A percentile compares a stretch with the other conserved stretches of the same genome.
Evolutionary conservation across 805 yeast species (phyloP).

Genomic region (Yamadazyma takamatsuzukensis): DNA sequence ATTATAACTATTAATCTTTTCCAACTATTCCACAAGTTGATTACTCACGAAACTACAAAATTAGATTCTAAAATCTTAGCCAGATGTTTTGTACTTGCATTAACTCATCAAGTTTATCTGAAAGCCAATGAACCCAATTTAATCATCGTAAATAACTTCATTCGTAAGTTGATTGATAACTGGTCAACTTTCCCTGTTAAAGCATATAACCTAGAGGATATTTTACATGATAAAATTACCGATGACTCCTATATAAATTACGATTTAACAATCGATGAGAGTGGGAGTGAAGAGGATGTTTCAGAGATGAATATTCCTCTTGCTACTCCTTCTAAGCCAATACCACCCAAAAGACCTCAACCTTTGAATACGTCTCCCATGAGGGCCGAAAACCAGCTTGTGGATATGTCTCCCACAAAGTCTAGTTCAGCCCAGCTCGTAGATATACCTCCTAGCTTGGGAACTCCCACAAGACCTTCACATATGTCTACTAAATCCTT

Average conservation of each 20-base stretch:
- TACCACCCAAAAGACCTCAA: no score
- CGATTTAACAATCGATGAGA: slow-evolving; percentile 28
- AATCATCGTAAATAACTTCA: slow-evolving; percentile 50
- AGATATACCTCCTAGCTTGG: no score
- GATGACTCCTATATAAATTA: slow-evolving; percentile 32
- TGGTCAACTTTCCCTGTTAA: slow-evolving; percentile 32
- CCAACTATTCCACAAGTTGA: slow-evolving; percentile 31
- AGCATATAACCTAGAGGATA: slow-evolving; percentile 6
- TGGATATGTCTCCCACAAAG: no score
- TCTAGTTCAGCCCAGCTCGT: no score
- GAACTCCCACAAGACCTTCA: no score
- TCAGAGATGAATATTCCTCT: no score
- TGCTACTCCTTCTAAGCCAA: no score
- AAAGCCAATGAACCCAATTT: slow-evolving; percentile 42
- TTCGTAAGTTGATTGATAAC: slow-evolving; percentile 48
- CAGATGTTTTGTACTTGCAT: slow-evolving; percentile 49
- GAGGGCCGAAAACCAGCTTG: no score
- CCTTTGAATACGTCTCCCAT: no score
- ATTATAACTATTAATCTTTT: slow-evolving; percentile 38
- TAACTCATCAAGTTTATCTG: slow-evolving; percentile 47
- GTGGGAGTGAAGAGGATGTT: slow-evolving; percentile 15
- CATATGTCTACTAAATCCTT: no score
- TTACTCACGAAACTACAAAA: slow-evolving; percentile 37
- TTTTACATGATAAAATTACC: slow-evolving; percentile 9
- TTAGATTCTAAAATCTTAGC: slow-evolving; percentile 42